phyloP scores from a whole-genome alignment of 805 yeast genomes.

The Saccharomycopsis fodiens region DNA sequence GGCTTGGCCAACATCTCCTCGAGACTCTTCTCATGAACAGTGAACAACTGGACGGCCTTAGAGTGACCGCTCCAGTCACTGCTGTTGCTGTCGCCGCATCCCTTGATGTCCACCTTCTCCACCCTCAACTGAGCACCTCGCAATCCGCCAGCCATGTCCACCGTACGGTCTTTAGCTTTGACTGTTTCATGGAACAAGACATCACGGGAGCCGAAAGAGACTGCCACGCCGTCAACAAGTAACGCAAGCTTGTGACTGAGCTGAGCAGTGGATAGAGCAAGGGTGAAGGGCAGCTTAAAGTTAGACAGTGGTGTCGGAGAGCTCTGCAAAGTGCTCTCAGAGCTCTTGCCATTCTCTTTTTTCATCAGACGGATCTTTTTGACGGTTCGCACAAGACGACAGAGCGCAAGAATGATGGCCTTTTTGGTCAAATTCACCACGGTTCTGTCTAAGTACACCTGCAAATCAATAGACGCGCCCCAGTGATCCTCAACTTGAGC shows the following conservation, averaged over 20 bases:
- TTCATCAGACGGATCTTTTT: no score
- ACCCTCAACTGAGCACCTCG: slow-evolving; percentile 11
- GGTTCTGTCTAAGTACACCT: not conserved
- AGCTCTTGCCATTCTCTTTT: not conserved
- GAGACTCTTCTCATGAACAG: slow-evolving; percentile 12
- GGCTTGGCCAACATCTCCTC: not conserved
- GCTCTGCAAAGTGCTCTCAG: not conserved
- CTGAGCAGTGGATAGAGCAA: no score
- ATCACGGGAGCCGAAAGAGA: slow-evolving; percentile 15
- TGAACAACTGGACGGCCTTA: not conserved
- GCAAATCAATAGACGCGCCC: not conserved
- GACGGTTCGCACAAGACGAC: not conserved
- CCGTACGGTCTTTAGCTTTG: not conserved
- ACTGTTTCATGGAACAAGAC: slow-evolving; percentile 7
- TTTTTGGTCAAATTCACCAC: slow-evolving; percentile 14
- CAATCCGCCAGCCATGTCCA: slow-evolving; percentile 9
- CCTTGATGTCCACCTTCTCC: not conserved
- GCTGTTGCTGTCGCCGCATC: not conserved
- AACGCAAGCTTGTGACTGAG: not conserved
- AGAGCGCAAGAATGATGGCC: slow-evolving; percentile 9
- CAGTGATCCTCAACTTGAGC: not conserved
- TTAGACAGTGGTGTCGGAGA: not conserved
- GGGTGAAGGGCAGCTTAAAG: not conserved
- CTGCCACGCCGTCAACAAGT: slow-evolving; percentile 9
- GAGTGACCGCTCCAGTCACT: not conserved